These are phyloP conservation scores for Microdochium bolleyi DNA, from an alignment of 2,329 filamentous ascomycete genomes.

Conservation along the genomic window DNA sequence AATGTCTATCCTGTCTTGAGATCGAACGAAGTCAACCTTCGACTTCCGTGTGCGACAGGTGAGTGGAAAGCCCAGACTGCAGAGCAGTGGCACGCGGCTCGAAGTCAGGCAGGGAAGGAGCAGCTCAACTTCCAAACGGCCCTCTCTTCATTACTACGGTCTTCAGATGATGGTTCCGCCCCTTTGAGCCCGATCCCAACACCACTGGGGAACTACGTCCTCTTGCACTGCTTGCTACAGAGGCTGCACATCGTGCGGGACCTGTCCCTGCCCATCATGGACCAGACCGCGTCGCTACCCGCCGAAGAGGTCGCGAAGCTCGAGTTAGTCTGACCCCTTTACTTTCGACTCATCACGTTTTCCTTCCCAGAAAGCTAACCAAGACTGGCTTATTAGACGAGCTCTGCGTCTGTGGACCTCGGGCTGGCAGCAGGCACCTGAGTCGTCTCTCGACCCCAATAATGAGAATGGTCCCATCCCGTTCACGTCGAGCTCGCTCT, in stretches of 20 bases:
- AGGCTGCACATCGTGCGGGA: slow-evolving; percentile 29
- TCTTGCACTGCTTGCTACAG: slow-evolving; percentile 27
- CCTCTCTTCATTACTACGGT: slow-evolving; percentile 20
- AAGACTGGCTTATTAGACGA: slow-evolving; percentile 10
- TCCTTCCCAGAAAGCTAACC: neutral
- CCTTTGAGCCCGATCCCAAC: slow-evolving; percentile 25
- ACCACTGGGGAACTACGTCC: slow-evolving; percentile 26
- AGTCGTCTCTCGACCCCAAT: slow-evolving; percentile 28
- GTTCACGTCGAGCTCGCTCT: slow-evolving; percentile 35
- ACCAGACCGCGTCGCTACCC: slow-evolving; percentile 20
- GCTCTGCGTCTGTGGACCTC: slow-evolving; percentile 27
- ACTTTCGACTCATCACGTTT: neutral
- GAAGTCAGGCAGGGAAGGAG: slow-evolving; percentile 16
- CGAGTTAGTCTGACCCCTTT: slow-evolving; percentile 14
- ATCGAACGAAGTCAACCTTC: slow-evolving; percentile 25
- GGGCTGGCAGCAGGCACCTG: slow-evolving; percentile 28
- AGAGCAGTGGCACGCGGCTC: slow-evolving; percentile 17
- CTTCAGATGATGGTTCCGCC: slow-evolving; percentile 13
- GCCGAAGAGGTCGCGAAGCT: slow-evolving; percentile 26
- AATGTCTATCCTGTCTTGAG: slow-evolving; percentile 26
- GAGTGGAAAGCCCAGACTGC: slow-evolving; percentile 26
- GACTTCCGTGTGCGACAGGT: slow-evolving; percentile 24
- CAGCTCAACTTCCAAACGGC: slow-evolving; percentile 28
- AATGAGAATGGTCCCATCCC: slow-evolving; percentile 31
- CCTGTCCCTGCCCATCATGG: slow-evolving; percentile 23